Conservation (phyloP, 257 asterid genomes). For the Ilex aquifolium region DNA sequence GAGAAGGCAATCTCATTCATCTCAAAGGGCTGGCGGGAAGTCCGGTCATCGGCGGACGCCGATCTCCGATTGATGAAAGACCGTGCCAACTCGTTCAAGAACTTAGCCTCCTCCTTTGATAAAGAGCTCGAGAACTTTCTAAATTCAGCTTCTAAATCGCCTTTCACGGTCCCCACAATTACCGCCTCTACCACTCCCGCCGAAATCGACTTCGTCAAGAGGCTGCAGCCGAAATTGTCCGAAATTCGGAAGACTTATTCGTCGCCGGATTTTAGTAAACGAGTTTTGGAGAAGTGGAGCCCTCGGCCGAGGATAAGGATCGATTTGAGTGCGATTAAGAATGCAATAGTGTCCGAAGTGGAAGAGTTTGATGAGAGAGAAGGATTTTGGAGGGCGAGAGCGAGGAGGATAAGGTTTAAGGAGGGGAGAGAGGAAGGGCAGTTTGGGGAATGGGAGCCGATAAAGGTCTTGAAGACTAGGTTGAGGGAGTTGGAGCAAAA, state of each 20-base stretch:
- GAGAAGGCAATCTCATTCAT: constrained; percentile 89
- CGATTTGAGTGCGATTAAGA: constrained; percentile 69
- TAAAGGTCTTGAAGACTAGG: constrained; percentile 60
- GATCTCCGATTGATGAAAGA: constrained; percentile 78
- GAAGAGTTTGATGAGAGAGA: constrained; percentile 44
- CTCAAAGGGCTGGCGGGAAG: constrained; percentile 97
- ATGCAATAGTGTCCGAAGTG: constrained; percentile 72
- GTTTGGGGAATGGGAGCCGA: constrained; percentile 82
- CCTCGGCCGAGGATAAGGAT: constrained; percentile 51
- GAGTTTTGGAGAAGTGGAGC: constrained; percentile 28
- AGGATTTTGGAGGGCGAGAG: constrained; percentile 46
- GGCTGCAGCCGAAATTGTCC: constrained; percentile 66
- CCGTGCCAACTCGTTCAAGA: constrained; percentile 75
- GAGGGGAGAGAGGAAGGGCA: constrained; percentile 58
- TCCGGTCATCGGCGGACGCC: constrained; percentile 93
- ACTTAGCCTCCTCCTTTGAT: constrained; percentile 48
- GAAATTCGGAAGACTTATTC: constrained; percentile 84
- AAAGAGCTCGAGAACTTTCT: constrained; percentile 81
- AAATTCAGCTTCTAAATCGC: constrained; percentile 75
- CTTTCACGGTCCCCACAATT: constrained; percentile 60
- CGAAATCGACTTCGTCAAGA: constrained; percentile 79
- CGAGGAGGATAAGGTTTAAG: constrained; percentile 53
- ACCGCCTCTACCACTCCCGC: constrained; percentile 75
- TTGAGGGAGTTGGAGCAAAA: constrained; percentile 76
- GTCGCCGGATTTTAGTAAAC: constrained; percentile 62